Percentiles rank a stretch among this genome's conserved stretches.
Conservation (phyloP, 2,329 filamentous ascomycete genomes). For the Fusarium succisae region DNA sequence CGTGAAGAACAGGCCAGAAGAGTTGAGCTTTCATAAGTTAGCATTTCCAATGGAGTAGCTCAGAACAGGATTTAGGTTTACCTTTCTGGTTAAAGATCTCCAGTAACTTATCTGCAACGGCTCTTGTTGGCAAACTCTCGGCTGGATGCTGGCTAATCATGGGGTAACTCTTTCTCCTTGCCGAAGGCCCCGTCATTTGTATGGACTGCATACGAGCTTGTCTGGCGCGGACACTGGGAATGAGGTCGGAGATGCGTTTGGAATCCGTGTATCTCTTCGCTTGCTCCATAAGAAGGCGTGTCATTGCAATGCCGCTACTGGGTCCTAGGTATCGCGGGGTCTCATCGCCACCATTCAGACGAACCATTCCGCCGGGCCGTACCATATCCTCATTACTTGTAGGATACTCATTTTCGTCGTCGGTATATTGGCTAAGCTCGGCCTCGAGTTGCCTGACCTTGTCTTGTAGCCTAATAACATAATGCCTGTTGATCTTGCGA, state of each 20-base stretch:
- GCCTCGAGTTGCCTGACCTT: conserved; percentile 83
- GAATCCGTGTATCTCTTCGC: conserved; percentile 93
- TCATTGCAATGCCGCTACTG: conserved; percentile 95
- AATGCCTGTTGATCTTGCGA: conserved; percentile 85
- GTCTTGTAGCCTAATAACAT: conserved; percentile 91
- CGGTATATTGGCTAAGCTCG: conserved; percentile 81
- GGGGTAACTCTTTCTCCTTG: conserved; percentile 86
- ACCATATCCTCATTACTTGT: conserved; percentile 85
- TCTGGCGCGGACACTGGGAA: conserved; percentile 75
- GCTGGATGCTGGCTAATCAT: conserved; percentile 88
- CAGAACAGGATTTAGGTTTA: conserved; percentile 50
- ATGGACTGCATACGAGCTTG: conserved; percentile 67
- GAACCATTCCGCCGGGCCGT: conserved; percentile 85
- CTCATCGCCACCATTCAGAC: conserved; percentile 85
- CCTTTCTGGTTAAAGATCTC: conserved; percentile 88
- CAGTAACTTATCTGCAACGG: conserved; percentile 80
- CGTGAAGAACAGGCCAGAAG: conserved; percentile 87
- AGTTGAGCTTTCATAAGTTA: conserved; percentile 73
- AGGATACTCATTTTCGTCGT: conserved; percentile 76
- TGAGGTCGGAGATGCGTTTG: conserved; percentile 90
- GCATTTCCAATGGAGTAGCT: not conserved
- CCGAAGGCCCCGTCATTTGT: conserved; percentile 59
- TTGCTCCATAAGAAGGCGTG: conserved; percentile 92
- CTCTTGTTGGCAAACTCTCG: conserved; percentile 75
- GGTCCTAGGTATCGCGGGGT: conserved; percentile 88